These are phyloP conservation scores for Ambrosia artemisiifolia DNA, from an alignment of 129 eudicot species.

Conservation along the genomic window DNA sequence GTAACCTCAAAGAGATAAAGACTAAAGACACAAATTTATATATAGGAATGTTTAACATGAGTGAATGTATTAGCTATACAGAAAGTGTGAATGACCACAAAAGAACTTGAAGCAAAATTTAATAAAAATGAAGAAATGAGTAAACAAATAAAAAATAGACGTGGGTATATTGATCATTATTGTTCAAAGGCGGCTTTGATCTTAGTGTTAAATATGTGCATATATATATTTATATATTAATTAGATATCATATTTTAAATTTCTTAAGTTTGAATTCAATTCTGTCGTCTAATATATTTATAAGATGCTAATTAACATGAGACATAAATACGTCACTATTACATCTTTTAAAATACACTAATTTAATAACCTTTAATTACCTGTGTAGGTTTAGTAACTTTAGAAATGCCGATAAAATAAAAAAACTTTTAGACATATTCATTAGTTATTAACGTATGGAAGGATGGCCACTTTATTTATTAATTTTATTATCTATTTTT, in stretches of 20 bases:
- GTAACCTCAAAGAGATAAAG: not conserved
- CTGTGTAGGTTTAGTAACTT: not conserved
- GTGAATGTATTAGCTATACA: not conserved
- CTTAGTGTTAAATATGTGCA: too few species aligned
- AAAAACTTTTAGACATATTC: too few species aligned
- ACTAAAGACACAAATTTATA: not conserved
- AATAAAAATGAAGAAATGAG: not conserved
- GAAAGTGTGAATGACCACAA: not conserved
- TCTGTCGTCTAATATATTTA: not conserved
- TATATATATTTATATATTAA: not conserved
- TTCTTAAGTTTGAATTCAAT: not conserved
- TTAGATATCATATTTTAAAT: not conserved
- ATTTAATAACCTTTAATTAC: not conserved
- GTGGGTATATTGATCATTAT: not conserved
- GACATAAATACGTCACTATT: not conserved
- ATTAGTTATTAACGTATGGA: not conserved
- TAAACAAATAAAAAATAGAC: not conserved
- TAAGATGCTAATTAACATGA: not conserved
- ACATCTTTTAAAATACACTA: not conserved
- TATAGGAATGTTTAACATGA: not conserved
- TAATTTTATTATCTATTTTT: not conserved
- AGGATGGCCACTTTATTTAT: not conserved
- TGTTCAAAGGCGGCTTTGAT: conserved; percentile 5
- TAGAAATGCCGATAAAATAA: too few species aligned
- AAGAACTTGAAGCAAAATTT: too few species aligned